Evolutionary conservation across 768 basidiomycete genomes (phyloP), one percentile per base, ranked within the genome.

Genomic region (Podaxis sp.): DNA sequence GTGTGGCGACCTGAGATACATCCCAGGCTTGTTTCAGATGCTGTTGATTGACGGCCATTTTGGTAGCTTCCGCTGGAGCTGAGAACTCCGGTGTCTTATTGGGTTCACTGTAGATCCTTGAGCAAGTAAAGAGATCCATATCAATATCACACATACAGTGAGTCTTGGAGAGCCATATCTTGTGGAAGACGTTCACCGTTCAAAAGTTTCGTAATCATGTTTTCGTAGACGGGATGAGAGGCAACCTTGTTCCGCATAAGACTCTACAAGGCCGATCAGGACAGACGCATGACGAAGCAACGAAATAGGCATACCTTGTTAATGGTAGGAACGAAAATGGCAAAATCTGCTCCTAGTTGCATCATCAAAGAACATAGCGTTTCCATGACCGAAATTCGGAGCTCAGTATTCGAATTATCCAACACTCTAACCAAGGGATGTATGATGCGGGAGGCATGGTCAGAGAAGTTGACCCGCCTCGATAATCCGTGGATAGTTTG

Each of bases 1-100:
- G 80, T 1, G 90, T 90, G 25, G 81, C 76, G 5, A 92, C 81
- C 62, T 84, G 81, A 5, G 91, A 89, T 1, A 86, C 84, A 65
- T 97, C 95, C 96, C 97, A 99, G 0, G 95, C 95, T 67, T 93
- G 88, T 72, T 97, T 98, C 63, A 99, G 82, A 72, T 96, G 93
- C 65, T 96, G 94, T 72, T 98, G 97, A 68, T 99, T 99, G 44
- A 98, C 95, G 1, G 87, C 83, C 76, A 98, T 85, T 76, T 91
- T 95, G 32, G 88, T 86, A 2, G 91, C 85, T 67, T 97, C 96
- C 0, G 90, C 88, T 4, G 89, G 90, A 2, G 87, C 88, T n/a
- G 90, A 86, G 65, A 86, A 89, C 66, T 92, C 91, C 1, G 87
- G 81, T 2, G 79, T 74, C 67, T 84, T 87, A 11, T 79, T 76